Base-by-base conservation (phyloP, 2,329 filamentous ascomycete species). In the Penicillium sp. region DNA sequence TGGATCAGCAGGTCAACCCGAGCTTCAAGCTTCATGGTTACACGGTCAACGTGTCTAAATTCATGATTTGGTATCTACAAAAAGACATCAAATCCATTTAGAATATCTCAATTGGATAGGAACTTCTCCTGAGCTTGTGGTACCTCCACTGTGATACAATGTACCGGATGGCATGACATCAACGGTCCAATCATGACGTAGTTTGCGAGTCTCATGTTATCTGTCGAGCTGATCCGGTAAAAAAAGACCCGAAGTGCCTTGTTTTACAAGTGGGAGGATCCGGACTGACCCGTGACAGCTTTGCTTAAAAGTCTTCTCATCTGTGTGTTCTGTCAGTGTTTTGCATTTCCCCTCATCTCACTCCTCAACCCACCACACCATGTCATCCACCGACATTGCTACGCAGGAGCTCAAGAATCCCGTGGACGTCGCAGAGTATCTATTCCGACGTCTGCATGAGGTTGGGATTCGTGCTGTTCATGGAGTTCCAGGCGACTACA, bases 401-500 rank as follows among this genome's bases (percentile, higher is more conserved):
- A 76, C 75, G 4, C 71, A 68, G 48, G 77, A 79, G 64, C 74
- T 81, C 47, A 71, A 73, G 56, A 70, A 74, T 31, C 76, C 78
- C 27, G 66, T 81, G 21, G 76, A 79, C 55, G 66, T 81, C 24
- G 74, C 74, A 8, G 76, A 82, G 57, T 83, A 82, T 62, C 72
- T 83, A 22, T 82, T 82, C 66, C 72, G 71, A 26, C 75, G 81
- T 49, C 71, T 83, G 16, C 70, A 76, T 55, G 74, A 83, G 65
- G 73, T 81, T 29, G 81, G 81, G 19, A 72, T 83, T 37, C 72
- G 76, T 44, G 74, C 78, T 7, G 71, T 83, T 27, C 80, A 83
- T 65, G 82, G 82, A 31, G 74, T 84, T 19, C 82, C 82, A 26
- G 82, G 75, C 19, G 89, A 91, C 74, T 91, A 88, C 76, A 91